Evolutionary conservation across 164 flowering plant genomes (phyloP).

Genomic region (Brasenia schreberi): DNA sequence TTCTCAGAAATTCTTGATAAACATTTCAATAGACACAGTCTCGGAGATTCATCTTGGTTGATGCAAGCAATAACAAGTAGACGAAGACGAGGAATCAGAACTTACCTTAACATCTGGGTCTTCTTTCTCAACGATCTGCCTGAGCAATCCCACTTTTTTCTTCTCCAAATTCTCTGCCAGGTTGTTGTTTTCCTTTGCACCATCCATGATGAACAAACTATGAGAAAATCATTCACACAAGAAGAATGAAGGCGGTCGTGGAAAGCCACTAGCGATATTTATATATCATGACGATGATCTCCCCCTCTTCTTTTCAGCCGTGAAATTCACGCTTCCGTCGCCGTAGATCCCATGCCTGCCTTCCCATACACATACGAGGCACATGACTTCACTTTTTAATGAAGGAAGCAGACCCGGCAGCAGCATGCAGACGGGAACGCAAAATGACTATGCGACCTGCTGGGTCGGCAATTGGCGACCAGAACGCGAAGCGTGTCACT

Average conservation of each 20-base stretch:
- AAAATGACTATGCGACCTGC: no score
- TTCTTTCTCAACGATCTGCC: slow-evolving; percentile 5
- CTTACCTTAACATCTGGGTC: slow-evolving; percentile 7
- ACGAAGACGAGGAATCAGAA: neutral
- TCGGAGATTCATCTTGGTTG: no score
- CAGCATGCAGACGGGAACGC: no score
- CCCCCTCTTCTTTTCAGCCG: neutral
- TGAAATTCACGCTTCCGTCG: neutral
- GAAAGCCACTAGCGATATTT: neutral
- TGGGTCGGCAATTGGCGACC: no score
- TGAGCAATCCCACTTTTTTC: slow-evolving; percentile 6
- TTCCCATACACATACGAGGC: neutral
- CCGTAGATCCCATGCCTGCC: neutral
- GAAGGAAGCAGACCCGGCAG: no score
- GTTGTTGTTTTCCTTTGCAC: neutral
- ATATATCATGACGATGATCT: neutral
- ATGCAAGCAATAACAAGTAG: neutral
- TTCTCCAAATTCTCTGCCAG: slow-evolving; percentile 2
- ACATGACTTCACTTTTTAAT: neutral
- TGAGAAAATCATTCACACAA: neutral
- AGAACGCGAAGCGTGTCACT: no score
- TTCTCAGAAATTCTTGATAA: no score
- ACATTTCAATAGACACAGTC: no score
- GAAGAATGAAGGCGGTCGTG: neutral
- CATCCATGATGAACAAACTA: neutral